Percentiles rank a stretch among this genome's conserved stretches.
phyloP scores from a whole-genome alignment of 73 alveolate genomes.

The Paramecium primaurelia region DNA sequence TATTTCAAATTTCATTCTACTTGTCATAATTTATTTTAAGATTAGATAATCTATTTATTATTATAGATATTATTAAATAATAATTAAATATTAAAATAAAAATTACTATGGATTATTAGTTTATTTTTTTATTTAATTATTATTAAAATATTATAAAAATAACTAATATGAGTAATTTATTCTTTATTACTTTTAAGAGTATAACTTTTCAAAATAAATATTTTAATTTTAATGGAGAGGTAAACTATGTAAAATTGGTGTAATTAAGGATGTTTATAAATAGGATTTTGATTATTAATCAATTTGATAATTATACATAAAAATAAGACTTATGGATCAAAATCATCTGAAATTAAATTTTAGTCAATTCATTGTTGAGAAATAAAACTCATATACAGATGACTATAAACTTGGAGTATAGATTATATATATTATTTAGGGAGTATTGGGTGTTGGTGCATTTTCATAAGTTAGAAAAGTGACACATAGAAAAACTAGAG shows the following conservation, averaged over 20 bases:
- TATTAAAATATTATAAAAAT: too few relatives aligned
- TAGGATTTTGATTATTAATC: not conserved
- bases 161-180: too few relatives aligned
- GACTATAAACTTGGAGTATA: slow-evolving; percentile 55
- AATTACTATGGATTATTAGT: too few relatives aligned
- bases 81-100: too few relatives aligned
- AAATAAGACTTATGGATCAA: slow-evolving; percentile 20
- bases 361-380: slow-evolving; percentile 56
- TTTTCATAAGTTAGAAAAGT: slow-evolving; percentile 65
- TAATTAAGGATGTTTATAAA: not conserved
- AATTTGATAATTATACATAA: not conserved
- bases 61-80: not conserved
- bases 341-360: slow-evolving; percentile 51
- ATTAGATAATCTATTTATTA: not conserved
- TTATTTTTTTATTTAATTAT: too few relatives aligned
- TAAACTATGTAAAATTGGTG: not conserved
- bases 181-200: not conserved
- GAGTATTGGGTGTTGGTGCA: slow-evolving; percentile 67
- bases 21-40: not conserved
- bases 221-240: not conserved
- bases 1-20: not conserved
- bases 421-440: not conserved
- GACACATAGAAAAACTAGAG: slow-evolving; percentile 66
- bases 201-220: not conserved
- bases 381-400: slow-evolving; percentile 48